phyloP scores from a whole-genome alignment of 2,329 filamentous ascomycete genomes.

The Aspergillus tanneri region DNA sequence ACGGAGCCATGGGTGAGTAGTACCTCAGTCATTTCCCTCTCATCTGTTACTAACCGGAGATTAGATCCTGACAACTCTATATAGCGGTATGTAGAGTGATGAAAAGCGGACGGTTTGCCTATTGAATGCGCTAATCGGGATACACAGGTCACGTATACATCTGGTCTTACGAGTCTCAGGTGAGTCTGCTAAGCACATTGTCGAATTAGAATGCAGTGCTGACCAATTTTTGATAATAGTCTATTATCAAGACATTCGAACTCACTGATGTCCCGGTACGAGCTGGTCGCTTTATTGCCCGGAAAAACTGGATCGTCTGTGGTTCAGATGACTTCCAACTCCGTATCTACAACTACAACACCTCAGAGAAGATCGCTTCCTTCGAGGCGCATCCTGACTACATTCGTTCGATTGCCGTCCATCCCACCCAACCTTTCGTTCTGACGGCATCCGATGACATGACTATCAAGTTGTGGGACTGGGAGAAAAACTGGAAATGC shows the following conservation, averaged over 20 bases:
- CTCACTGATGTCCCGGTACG: conserved; percentile 97
- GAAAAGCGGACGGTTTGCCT: conserved; percentile 6
- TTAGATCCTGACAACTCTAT: conserved; percentile 82
- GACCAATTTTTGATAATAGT: conserved; percentile 44
- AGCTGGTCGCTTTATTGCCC: conserved; percentile 90
- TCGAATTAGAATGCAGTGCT: conserved; percentile 12
- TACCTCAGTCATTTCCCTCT: conserved; percentile 3
- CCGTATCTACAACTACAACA: conserved; percentile 98
- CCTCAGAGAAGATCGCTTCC: conserved; percentile 94
- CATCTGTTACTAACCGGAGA: conserved; percentile 23
- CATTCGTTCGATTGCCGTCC: conserved; percentile 92
- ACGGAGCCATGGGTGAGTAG: conserved; percentile 84
- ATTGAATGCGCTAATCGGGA: conserved; percentile 27
- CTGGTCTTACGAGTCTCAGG: conserved; percentile 95
- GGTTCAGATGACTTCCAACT: conserved; percentile 88
- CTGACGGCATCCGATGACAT: conserved; percentile 96
- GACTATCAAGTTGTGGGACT: conserved; percentile 98
- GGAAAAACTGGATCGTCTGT: conserved; percentile 99
- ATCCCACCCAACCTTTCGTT: conserved; percentile 93
- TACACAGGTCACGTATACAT: conserved; percentile 92
- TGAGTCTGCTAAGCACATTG: conserved; percentile 27
- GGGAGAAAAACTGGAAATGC: conserved; percentile 98
- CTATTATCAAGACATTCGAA: conserved; percentile 98
- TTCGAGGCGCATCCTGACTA: conserved; percentile 99
- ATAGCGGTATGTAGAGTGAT: conserved; percentile 68